Base-by-base conservation (phyloP, 2,329 filamentous ascomycete species). In the Knufia fluminis region DNA sequence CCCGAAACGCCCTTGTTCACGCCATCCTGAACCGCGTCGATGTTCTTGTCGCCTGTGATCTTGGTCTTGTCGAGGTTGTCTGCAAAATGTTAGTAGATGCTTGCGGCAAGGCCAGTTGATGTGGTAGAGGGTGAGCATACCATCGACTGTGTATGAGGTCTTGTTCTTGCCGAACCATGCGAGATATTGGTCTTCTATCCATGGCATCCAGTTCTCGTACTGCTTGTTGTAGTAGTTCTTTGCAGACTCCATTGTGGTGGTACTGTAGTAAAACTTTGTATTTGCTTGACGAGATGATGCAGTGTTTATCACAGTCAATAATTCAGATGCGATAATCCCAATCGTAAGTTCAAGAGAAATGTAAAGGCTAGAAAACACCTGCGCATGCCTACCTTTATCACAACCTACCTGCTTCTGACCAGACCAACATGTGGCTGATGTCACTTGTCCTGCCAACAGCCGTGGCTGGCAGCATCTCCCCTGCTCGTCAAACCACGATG, bases 121-220 rank as follows among this genome's bases (percentile, higher is more conserved):
- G 4, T 14, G n/a, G 33, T n/a, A 17, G 10, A 16, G n/a, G 9
- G n/a, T n/a, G n/a, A 16, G 16, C 38, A 28, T 6, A 85, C 83
- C 75, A 66, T 83, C 86, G 1, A 82, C 75, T 4, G 78, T 71
- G 60, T 87, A 87, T 62, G 77, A 82, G 3, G 82, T 77, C 67
- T 88, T 86, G 73, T 88, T 88, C 54, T 82, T 83, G 59, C 82
- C 85, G 66, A 86, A 86, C 73, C 78, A 86, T 46, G 74, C 72
- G 23, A 88, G 74, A 63, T 85, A 86, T 52, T 79, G 66, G 64
- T 88, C 84, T 65, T 88, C 83, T 50, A 86, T 70, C 83, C 84
- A 87, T 1, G 84, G 84, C 63, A 86, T 76, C 84, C 84, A 88
- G 59, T 68, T 74, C 62, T 87, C 82, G 66, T 87, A 86, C 64